These are phyloP conservation scores for Chlamydomonas urium DNA, from an alignment of 139 green algal genomes.

Conservation along the genomic window DNA sequence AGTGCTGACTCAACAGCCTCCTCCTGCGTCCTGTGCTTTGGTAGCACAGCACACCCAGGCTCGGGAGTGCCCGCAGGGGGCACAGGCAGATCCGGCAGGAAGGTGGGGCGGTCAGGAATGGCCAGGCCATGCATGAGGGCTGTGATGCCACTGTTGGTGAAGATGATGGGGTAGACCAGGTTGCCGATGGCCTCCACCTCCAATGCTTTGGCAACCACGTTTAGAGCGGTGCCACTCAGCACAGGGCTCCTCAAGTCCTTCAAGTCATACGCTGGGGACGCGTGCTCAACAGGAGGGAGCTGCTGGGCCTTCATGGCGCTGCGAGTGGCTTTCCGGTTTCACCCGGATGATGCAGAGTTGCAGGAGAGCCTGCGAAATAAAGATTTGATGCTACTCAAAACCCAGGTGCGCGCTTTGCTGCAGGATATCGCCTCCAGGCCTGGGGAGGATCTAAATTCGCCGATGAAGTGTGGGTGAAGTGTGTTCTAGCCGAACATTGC, in stretches of 20 bases:
- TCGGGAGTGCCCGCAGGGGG: neutral
- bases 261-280: slow-evolving; percentile 1
- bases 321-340: no score
- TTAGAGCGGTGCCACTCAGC: neutral
- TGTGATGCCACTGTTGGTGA: neutral
- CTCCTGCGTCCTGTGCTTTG: neutral
- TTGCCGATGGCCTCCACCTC: slow-evolving; percentile 1
- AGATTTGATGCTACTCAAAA: no score
- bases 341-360: no score
- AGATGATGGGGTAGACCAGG: slow-evolving; percentile 1
- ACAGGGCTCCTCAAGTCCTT: neutral
- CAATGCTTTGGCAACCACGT: neutral
- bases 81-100: slow-evolving; percentile 13
- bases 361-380: no score
- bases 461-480: no score
- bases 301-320: no score
- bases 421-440: no score
- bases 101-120: neutral
- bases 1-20: neutral
- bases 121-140: neutral
- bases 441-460: no score
- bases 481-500: no score
- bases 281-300: neutral
- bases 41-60: neutral
- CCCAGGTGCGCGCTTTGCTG: no score